Conservation (phyloP, 2,329 filamentous ascomycete species). For the Apiospora aurea region DNA sequence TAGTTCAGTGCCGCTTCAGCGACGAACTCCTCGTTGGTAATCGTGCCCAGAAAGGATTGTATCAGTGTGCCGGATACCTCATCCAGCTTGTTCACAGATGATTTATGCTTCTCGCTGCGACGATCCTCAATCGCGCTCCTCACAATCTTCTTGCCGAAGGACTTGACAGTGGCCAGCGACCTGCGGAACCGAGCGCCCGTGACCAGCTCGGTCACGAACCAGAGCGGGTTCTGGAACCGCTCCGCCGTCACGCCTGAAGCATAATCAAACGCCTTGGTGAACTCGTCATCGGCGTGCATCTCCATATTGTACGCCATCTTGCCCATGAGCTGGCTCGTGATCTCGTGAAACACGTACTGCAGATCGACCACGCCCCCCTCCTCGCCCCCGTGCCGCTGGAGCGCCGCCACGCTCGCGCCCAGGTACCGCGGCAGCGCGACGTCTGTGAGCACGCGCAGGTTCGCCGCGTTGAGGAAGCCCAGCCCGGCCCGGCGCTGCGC, state of each 20-base stretch:
- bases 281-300: conserved; percentile 67
- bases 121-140: conserved; percentile 55
- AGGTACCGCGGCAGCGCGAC: conserved; percentile 63
- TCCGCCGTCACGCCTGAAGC: conserved; percentile 66
- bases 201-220: conserved; percentile 64
- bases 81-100: conserved; percentile 42
- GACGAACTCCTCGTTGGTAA: conserved; percentile 62
- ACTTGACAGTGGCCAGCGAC: conserved; percentile 58
- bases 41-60: conserved; percentile 64
- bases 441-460: conserved; percentile 64
- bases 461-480: conserved; percentile 64
- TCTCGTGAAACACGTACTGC: conserved; percentile 66
- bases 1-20: conserved; percentile 72
- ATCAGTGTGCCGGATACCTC: conserved; percentile 63
- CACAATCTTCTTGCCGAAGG: conserved; percentile 65
- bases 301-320: conserved; percentile 74
- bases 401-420: conserved; percentile 46
- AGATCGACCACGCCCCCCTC: conserved; percentile 55
- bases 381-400: conserved; percentile 43
- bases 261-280: conserved; percentile 67
- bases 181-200: conserved; percentile 55
- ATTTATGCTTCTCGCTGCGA: conserved; percentile 37
- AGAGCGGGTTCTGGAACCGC: conserved; percentile 71
- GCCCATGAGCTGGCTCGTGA: conserved; percentile 72
- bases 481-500: conserved; percentile 68